These are phyloP conservation scores for Quercus dentata DNA, from an alignment of 306 rosid species.

Conservation along the genomic window DNA sequence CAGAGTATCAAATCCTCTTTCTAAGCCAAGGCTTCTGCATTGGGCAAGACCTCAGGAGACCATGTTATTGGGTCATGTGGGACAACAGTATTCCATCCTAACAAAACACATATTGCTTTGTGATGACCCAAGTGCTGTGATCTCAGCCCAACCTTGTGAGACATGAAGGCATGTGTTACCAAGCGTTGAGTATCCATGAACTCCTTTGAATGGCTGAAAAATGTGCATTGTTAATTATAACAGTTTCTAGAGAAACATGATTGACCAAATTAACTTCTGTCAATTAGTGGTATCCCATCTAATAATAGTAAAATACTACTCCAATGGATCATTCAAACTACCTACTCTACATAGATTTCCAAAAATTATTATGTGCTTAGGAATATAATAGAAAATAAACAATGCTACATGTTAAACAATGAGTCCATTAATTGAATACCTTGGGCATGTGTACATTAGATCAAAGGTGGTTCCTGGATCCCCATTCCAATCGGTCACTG, in stretches of 20 bases:
- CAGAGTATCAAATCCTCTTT: constrained; percentile 92
- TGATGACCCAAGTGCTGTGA: constrained; percentile 76
- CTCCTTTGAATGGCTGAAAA: constrained; percentile 82
- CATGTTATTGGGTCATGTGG: constrained; percentile 72
- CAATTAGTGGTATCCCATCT: background rate
- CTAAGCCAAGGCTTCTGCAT: constrained; percentile 66
- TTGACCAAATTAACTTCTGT: background rate
- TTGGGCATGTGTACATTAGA: too few species aligned
- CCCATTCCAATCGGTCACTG: too few species aligned
- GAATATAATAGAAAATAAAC: background rate
- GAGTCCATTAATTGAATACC: background rate
- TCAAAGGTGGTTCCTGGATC: too few species aligned
- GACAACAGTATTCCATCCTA: constrained; percentile 80
- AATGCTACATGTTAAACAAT: background rate
- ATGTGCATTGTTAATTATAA: background rate
- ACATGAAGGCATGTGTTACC: constrained; percentile 93
- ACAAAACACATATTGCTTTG: constrained; percentile 81
- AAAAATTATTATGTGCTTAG: background rate
- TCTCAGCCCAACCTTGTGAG: constrained; percentile 78
- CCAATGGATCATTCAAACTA: background rate
- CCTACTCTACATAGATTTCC: background rate
- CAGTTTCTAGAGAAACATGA: background rate
- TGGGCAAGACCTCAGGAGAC: constrained; percentile 73
- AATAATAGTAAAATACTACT: background rate
- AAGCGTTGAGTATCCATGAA: constrained; percentile 86